Conservation (phyloP, 2,329 filamentous ascomycete genomes). For the Fusarium metavorans region DNA sequence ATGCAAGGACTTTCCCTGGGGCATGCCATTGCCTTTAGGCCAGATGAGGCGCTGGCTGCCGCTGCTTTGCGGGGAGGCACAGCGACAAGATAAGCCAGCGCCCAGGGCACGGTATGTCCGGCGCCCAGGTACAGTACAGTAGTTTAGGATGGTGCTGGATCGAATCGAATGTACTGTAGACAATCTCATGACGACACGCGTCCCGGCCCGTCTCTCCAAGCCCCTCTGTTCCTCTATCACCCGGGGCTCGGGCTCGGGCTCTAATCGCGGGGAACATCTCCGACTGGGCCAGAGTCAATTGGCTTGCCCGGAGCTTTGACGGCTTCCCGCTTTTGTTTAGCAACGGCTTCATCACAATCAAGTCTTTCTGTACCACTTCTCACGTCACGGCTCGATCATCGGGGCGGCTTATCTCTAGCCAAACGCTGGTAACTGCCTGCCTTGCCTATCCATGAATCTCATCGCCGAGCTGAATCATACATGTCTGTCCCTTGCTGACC, state of each 20-base stretch:
- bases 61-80: constrained; percentile 7
- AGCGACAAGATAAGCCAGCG: neutral
- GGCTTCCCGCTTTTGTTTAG: neutral
- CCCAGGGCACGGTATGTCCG: neutral
- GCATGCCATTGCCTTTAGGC: constrained; percentile 16
- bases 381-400: constrained; percentile 39
- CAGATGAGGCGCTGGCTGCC: constrained; percentile 14
- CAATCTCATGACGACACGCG: constrained; percentile 24
- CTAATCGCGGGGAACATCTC: constrained; percentile 22
- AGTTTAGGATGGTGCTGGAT: neutral
- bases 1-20: constrained; percentile 25
- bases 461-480: neutral
- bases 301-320: neutral
- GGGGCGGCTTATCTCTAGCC: neutral
- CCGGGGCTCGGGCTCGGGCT: neutral
- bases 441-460: neutral
- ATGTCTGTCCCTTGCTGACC: constrained; percentile 30
- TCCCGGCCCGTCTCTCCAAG: constrained; percentile 15
- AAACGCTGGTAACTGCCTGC: neutral
- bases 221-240: constrained; percentile 21
- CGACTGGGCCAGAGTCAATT: neutral
- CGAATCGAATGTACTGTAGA: neutral
- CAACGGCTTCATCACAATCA: neutral
- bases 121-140: neutral
- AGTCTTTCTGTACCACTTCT: neutral